Percentiles rank a stretch among this genome's conserved stretches.
Conservation (phyloP, 352 stramenopile genomes). For the Globisporangium cylindrosporum region DNA sequence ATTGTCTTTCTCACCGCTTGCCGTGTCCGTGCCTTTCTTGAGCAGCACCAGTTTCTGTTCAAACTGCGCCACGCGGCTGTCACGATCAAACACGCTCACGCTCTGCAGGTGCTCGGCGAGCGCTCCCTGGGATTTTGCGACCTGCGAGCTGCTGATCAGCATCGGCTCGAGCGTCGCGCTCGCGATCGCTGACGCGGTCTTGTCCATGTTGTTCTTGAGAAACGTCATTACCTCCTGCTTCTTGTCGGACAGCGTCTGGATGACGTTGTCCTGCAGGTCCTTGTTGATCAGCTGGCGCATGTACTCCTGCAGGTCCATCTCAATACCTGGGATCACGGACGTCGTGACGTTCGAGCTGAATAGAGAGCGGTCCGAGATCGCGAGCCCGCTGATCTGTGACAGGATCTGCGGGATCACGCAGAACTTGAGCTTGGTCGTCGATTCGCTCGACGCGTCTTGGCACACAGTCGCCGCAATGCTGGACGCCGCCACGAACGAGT, state of each 20-base stretch:
- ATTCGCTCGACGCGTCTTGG: not conserved
- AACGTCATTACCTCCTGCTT: not conserved
- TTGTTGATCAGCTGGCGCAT: constrained; percentile 5
- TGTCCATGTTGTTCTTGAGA: constrained; percentile 5
- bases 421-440: not conserved
- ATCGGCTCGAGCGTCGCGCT: constrained; percentile 1
- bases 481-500: constrained; percentile 2
- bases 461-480: not conserved
- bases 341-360: constrained; percentile 4
- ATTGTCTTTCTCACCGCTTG: not conserved
- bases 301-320: constrained; percentile 5
- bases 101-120: constrained; percentile 1
- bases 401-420: constrained; percentile 6
- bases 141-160: not conserved
- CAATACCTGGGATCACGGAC: constrained; percentile 3
- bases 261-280: not conserved
- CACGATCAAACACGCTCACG: constrained; percentile 2
- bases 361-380: constrained; percentile 1
- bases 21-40: not conserved
- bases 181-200: not conserved
- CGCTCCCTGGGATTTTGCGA: constrained; percentile 1
- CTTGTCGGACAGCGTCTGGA: constrained; percentile 1
- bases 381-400: constrained; percentile 5
- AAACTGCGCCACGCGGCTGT: not conserved
- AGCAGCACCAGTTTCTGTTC: constrained; percentile 3